Evolutionary conservation across 2,329 filamentous ascomycete species (phyloP), one percentile per base, ranked within the genome.

Genomic region (Elsinoe arachidis): DNA sequence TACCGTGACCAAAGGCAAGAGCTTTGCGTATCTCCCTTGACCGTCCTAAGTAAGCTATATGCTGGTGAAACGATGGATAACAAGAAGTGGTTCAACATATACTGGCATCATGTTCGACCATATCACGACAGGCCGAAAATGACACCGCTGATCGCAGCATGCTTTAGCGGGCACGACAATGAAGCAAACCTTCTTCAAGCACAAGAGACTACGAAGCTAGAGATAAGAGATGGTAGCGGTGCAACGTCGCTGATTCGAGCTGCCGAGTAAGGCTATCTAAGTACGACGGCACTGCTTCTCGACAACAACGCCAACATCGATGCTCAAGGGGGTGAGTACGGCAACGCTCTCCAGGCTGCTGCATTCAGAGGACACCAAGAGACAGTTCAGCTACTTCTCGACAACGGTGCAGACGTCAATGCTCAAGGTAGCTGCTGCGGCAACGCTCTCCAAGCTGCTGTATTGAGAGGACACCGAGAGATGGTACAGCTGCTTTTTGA

Each of bases 351-450:
- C 26, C 11, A 33, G 5, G 47, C 47, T 34, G 47, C 47, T 15
- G 23, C 26, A 34, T 52, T 17, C 12, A 34, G 33, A 33, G 47
- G n/a, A 52, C 11, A 54, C 5, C 11, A 23, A 15, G 9, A 14
- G 5, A 33, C 65, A 12, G 59, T 67, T 5, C 58, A 62, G 34
- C 53, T 62, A 11, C 60, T 67, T 1, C 51, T 68, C 2, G 57
- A 59, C 26, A 63, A 61, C 34, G 61, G 61, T 11, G 63, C 64
- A 9, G 61, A 68, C 44, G 59, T 66, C 54, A 64, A 68, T 58
- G 56, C 54, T 6, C 37, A 54, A 33, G 57, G 44, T 19, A 61
- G 58, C 56, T 12, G 9, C 1, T 43, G 55, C 11, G 58, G 58
- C 33, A 61, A 26, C 17, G 62, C 62, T 34, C 58, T 66, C 1